These are phyloP conservation scores for Phialophora tarda DNA, from an alignment of 2,329 filamentous ascomycete species.

Conservation along the genomic window DNA sequence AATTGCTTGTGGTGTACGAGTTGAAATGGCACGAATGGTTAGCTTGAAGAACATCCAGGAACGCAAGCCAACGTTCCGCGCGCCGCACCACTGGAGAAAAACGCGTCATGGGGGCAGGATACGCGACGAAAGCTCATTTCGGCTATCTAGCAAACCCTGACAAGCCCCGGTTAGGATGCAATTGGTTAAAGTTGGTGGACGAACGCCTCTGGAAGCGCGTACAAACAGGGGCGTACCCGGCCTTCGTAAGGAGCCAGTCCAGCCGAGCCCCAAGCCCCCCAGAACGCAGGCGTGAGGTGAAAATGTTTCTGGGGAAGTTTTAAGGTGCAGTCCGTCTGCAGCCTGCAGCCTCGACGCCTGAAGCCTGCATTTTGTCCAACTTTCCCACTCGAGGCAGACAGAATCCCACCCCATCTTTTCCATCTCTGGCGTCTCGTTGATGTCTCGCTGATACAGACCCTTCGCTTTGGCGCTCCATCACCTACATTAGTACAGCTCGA, in stretches of 20 bases:
- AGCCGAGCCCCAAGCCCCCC: background rate
- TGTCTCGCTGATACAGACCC: background rate
- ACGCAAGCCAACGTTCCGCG: constrained; percentile 3
- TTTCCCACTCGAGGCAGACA: constrained; percentile 6
- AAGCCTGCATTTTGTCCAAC: background rate
- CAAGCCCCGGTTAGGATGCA: background rate
- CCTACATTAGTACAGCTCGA: background rate
- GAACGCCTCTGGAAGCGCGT: constrained; percentile 9
- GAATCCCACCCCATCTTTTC: background rate
- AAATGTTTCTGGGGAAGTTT: constrained; percentile 7
- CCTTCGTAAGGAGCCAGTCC: background rate
- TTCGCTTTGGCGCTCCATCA: constrained; percentile 1
- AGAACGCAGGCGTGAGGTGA: background rate
- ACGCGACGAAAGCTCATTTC: constrained; percentile 15
- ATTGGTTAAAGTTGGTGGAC: background rate
- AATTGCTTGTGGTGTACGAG: constrained; percentile 1
- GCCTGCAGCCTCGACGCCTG: background rate
- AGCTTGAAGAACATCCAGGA: constrained; percentile 19
- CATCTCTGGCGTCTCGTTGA: background rate
- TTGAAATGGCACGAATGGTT: constrained; percentile 18
- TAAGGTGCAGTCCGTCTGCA: background rate
- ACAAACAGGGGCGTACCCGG: background rate
- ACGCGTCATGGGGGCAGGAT: background rate
- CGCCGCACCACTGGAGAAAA: background rate
- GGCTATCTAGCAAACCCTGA: constrained; percentile 14